Evolutionary conservation across 148 eudicot genomes (phyloP), one percentile per base, ranked within the genome.

Genomic region (Chenopodium album): DNA sequence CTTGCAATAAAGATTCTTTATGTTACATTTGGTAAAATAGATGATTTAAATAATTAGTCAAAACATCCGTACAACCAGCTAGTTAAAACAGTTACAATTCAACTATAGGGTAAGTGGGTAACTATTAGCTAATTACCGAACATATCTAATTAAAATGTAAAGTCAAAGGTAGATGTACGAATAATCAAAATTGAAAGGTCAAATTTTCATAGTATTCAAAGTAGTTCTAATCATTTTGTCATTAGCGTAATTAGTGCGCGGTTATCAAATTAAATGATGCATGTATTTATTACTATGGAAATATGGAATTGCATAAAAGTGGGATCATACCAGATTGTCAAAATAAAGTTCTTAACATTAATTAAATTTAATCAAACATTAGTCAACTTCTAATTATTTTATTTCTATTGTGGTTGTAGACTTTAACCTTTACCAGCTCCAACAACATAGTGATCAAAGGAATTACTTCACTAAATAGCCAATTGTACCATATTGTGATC

Each of bases 401-500:
- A 2, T 29, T 75, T 29, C 14, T 77, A 19, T 22, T 72, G 78
- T 83, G 73, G 46, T 23, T 69, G 87, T 87, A 91, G 93, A 85
- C 89, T 6, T 76, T 91, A 59, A 84, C 82, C 0, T 77, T 91
- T 78, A 75, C 83, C 31, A 80, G 73, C 28, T 88, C 92, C 46
- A 82, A 77, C 32, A 87, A 91, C 31, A 83, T 91, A 31, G 75
- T 17, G 65, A 83, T 91, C 47, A 89, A 67, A 54, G 90, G 91
- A 78, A 44, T 91, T 9, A 87, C 79, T 20, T 85, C 92, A 46
- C 29, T 89, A 16, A 91, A 91, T 76, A 88, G 94, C 88, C 94
- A 91, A 29, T 48, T 85, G 84, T 91, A 87, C 80, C 94, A 91
- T 85, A 81, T 91, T 46, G 88, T 84, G n/a, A 78, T 91, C 34